Percentiles rank a stretch among this genome's conserved stretches.
These are phyloP conservation scores for Umbelopsis sp. DNA, from an alignment of 192 early-diverging fungal genomes.

Conservation along the genomic window DNA sequence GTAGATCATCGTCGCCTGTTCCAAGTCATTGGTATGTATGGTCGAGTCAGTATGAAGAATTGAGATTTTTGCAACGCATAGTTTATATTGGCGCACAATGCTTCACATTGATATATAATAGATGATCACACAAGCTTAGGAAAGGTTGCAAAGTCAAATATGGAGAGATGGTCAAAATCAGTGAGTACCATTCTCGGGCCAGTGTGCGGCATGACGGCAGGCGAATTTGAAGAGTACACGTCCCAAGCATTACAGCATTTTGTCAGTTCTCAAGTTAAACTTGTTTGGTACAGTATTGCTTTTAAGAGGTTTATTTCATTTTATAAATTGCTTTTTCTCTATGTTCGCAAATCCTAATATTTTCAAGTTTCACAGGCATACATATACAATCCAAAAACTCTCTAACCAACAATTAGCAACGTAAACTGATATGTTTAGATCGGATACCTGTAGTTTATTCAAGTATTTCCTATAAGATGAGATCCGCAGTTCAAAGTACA, in stretches of 20 bases:
- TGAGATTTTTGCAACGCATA: too few relatives aligned
- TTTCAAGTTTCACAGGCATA: too few relatives aligned
- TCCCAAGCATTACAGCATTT: neutral
- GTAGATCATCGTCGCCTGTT: neutral
- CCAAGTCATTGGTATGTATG: neutral
- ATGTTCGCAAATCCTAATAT: too few relatives aligned
- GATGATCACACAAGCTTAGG: neutral
- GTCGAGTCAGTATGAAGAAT: too few relatives aligned
- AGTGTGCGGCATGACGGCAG: neutral
- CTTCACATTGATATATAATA: too few relatives aligned
- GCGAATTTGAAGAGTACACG: neutral
- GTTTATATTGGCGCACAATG: too few relatives aligned
- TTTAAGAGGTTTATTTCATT: too few relatives aligned
- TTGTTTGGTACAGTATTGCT: neutral
- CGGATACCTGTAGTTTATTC: neutral
- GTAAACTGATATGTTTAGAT: too few relatives aligned
- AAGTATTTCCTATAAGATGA: neutral
- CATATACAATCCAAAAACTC: too few relatives aligned
- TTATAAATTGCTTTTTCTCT: too few relatives aligned
- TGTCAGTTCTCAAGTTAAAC: too few relatives aligned
- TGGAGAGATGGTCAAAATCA: neutral
- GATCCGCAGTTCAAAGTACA: neutral
- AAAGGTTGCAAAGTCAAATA: neutral
- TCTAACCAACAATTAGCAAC: too few relatives aligned
- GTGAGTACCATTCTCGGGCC: neutral